phyloP scores from a whole-genome alignment of 129 eudicot species.

The Lactuca saligna region DNA sequence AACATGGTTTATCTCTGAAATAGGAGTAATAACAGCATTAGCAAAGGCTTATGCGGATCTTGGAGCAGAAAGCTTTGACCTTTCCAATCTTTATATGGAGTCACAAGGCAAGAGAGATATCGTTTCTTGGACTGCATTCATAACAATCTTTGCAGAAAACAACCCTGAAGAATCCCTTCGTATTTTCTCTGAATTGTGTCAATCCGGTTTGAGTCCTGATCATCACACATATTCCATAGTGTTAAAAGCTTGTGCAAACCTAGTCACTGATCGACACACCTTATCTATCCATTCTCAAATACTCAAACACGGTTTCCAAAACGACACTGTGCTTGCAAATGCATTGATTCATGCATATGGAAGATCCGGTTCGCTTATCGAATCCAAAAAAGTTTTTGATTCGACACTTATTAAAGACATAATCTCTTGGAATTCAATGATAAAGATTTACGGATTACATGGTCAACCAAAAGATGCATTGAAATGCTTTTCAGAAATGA shows the following conservation, averaged over 20 bases:
- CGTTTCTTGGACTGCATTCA: slow-evolving; percentile 73
- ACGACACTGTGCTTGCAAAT: slow-evolving; percentile 54
- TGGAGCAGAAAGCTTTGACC: slow-evolving; percentile 39
- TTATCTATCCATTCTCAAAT: slow-evolving; percentile 52
- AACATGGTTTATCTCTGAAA: slow-evolving; percentile 46
- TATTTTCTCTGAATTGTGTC: slow-evolving; percentile 43
- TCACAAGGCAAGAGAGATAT: slow-evolving; percentile 50
- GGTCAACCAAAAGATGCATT: slow-evolving; percentile 52
- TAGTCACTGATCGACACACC: slow-evolving; percentile 57
- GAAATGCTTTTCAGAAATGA: slow-evolving; percentile 48
- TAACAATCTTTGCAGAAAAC: slow-evolving; percentile 52
- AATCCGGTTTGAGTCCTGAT: slow-evolving; percentile 50
- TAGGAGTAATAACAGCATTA: slow-evolving; percentile 60
- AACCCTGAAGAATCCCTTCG: slow-evolving; percentile 51
- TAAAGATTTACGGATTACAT: slow-evolving; percentile 72
- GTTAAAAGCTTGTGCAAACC: slow-evolving; percentile 70
- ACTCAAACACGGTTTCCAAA: slow-evolving; percentile 43
- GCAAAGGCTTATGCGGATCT: slow-evolving; percentile 66
- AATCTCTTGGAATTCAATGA: slow-evolving; percentile 80
- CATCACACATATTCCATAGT: slow-evolving; percentile 51
- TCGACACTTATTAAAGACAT: slow-evolving; percentile 46
- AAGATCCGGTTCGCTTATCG: slow-evolving; percentile 59
- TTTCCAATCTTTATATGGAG: slow-evolving; percentile 52
- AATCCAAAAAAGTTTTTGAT: slow-evolving; percentile 50
- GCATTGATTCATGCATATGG: slow-evolving; percentile 77